Conservation (phyloP, 225 moss, liverwort and hornwort genomes). For the Physcomitrium patens region DNA sequence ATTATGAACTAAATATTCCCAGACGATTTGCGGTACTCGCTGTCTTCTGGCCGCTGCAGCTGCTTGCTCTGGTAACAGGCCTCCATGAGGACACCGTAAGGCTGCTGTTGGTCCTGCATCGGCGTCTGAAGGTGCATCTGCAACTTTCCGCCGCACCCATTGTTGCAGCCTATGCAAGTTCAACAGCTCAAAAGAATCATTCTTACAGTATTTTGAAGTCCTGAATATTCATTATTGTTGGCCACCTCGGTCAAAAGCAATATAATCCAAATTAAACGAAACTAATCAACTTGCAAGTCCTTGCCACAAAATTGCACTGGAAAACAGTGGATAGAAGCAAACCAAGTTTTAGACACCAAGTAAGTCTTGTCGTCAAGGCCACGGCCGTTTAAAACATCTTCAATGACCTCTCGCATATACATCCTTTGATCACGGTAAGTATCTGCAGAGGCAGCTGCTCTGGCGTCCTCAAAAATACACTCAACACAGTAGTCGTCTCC, state of each 20-base stretch:
- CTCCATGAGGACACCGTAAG: slow-evolving; percentile 86
- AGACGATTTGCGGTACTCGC: slow-evolving; percentile 80
- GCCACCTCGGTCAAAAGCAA: no score
- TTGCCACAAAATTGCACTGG: not conserved
- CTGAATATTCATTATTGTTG: no score
- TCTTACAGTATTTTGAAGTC: slow-evolving; percentile 3
- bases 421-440: slow-evolving; percentile 94
- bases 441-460: slow-evolving; percentile 95
- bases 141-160: slow-evolving; percentile 88
- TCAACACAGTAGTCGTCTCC: slow-evolving; percentile 72
- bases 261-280: no score
- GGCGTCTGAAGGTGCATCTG: slow-evolving; percentile 95
- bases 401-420: slow-evolving; percentile 91
- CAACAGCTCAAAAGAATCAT: slow-evolving; percentile 25
- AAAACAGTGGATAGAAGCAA: slow-evolving; percentile 33
- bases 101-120: slow-evolving; percentile 96
- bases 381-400: slow-evolving; percentile 71
- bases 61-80: slow-evolving; percentile 87
- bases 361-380: slow-evolving; percentile 69
- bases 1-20: slow-evolving; percentile 87
- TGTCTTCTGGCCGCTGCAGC: slow-evolving; percentile 91
- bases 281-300: slow-evolving; percentile 11
- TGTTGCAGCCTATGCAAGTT: slow-evolving; percentile 77
- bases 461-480: slow-evolving; percentile 95
- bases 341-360: slow-evolving; percentile 88